Conservation (phyloP, 139 green algal genomes). For the Mesostigma viride region DNA sequence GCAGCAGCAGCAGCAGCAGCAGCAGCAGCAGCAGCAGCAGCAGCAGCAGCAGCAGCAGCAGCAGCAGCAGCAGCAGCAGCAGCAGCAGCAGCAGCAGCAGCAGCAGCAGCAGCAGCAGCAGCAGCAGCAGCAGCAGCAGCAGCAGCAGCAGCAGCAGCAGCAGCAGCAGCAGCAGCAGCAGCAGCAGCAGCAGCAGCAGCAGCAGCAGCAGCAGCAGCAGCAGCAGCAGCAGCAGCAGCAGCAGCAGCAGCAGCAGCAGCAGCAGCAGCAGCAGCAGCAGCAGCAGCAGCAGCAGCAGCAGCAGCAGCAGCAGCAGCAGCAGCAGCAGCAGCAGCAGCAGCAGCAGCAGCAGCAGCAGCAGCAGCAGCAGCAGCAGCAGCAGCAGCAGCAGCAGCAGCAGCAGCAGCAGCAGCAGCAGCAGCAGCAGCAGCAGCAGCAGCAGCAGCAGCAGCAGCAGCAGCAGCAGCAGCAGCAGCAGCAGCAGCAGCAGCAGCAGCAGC, state of each 20-base stretch:
- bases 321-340: conserved; percentile 11
- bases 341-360: conserved; percentile 11
- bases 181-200: conserved; percentile 11
- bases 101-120: conserved; percentile 11
- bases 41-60: conserved; percentile 11
- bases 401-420: conserved; percentile 11
- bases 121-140: conserved; percentile 11
- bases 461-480: conserved; percentile 11
- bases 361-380: conserved; percentile 11
- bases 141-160: conserved; percentile 11
- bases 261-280: conserved; percentile 11
- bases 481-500: conserved; percentile 11
- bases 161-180: conserved; percentile 11
- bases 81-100: conserved; percentile 11
- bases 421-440: conserved; percentile 11
- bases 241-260: conserved; percentile 11
- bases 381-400: conserved; percentile 11
- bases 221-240: conserved; percentile 11
- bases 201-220: conserved; percentile 11
- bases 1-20: conserved; percentile 11
- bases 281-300: conserved; percentile 11
- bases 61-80: conserved; percentile 11
- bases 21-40: conserved; percentile 11
- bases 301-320: conserved; percentile 11
- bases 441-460: conserved; percentile 11